phyloP scores from a whole-genome alignment of 106 monocot species.

The Dactylorhiza incarnata region DNA sequence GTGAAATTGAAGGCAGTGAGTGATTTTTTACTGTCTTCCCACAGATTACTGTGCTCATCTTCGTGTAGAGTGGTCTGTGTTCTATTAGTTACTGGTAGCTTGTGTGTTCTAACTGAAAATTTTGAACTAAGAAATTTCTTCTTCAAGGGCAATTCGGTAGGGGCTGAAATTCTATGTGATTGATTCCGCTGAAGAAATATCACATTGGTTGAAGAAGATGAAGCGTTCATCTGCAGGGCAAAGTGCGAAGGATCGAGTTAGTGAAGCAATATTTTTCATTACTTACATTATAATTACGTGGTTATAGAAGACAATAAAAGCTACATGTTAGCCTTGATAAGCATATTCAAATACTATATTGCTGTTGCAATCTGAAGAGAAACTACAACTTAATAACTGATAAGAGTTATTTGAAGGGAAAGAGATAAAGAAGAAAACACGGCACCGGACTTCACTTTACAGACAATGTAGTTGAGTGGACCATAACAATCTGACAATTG shows the following conservation, averaged over 20 bases:
- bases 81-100: conserved; percentile 25
- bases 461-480: no score
- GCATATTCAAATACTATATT: not conserved
- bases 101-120: conserved; percentile 14
- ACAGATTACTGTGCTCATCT: conserved; percentile 41
- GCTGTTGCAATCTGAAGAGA: not conserved
- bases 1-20: conserved; percentile 51
- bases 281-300: not conserved
- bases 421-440: not conserved
- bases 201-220: conserved; percentile 14
- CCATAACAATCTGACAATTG: no score
- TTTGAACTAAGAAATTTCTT: conserved; percentile 2
- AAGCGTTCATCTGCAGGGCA: conserved; percentile 23
- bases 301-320: not conserved
- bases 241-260: not conserved
- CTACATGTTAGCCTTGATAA: not conserved
- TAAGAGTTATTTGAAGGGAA: not conserved
- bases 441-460: no score
- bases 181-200: conserved; percentile 5
- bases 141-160: not conserved
- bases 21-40: conserved; percentile 50
- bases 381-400: not conserved
- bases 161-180: conserved; percentile 6
- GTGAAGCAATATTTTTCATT: not conserved
- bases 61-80: conserved; percentile 17